These are phyloP conservation scores for Polyplosphaeria fusca DNA, from an alignment of 495 filamentous ascomycete species.

Conservation along the genomic window DNA sequence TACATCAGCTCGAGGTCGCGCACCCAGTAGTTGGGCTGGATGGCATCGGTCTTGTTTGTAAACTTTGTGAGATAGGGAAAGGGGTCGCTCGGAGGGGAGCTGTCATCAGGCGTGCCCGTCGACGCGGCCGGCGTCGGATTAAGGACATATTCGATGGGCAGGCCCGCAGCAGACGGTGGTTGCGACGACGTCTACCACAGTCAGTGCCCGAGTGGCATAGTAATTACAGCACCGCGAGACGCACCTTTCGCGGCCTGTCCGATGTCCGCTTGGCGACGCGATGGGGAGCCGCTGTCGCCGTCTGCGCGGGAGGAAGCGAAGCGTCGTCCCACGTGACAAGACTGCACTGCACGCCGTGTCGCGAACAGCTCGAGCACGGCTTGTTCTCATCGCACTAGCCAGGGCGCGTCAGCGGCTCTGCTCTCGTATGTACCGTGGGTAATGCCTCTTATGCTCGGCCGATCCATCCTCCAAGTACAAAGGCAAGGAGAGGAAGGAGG, in stretches of 20 bases:
- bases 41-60: slow-evolving; percentile 9
- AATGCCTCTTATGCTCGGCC: not conserved
- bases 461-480: not conserved
- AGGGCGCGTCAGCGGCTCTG: not conserved
- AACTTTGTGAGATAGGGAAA: slow-evolving; percentile 20
- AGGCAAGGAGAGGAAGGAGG: not conserved
- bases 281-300: not conserved
- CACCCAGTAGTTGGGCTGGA: slow-evolving; percentile 21
- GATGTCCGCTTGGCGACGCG: not conserved
- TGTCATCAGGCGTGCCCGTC: not conserved
- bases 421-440: not conserved
- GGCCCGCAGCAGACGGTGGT: not conserved
- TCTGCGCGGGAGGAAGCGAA: not conserved
- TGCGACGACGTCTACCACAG: not conserved
- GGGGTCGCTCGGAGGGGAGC: not conserved
- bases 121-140: slow-evolving; percentile 12
- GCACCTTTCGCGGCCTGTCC: not conserved
- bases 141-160: slow-evolving; percentile 20
- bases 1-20: slow-evolving; percentile 32
- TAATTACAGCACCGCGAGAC: not conserved
- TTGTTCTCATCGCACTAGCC: slow-evolving; percentile 29
- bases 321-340: slow-evolving; percentile 20
- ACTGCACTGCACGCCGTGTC: slow-evolving; percentile 28
- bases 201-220: not conserved
- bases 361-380: slow-evolving; percentile 21